A percentile compares a stretch with the other conserved stretches of the same genome.
phyloP scores from a whole-genome alignment of 1,139 yeast genomes.

The Candida mesenterica region DNA sequence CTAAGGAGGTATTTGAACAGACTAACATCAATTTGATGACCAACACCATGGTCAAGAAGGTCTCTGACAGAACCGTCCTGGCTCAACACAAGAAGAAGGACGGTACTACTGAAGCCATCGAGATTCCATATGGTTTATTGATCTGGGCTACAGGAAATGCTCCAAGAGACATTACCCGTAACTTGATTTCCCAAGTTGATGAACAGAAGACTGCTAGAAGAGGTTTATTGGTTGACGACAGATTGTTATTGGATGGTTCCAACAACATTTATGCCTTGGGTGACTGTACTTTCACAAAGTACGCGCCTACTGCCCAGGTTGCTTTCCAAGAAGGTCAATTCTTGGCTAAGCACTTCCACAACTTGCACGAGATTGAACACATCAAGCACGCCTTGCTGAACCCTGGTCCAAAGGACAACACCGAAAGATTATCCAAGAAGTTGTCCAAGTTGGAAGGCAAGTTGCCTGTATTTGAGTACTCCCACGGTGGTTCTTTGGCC shows the following conservation, averaged over 20 bases:
- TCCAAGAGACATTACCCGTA: constrained; percentile 72
- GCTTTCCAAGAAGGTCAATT: constrained; percentile 93
- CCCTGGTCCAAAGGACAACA: constrained; percentile 31
- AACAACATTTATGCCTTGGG: constrained; percentile 86
- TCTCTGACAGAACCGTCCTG: constrained; percentile 61
- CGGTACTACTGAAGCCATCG: constrained; percentile 56
- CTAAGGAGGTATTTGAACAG: constrained; percentile 75
- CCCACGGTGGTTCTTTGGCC: constrained; percentile 73
- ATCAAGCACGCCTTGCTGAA: constrained; percentile 43
- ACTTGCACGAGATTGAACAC: constrained; percentile 65
- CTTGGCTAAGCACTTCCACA: constrained; percentile 70
- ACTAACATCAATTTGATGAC: constrained; percentile 77
- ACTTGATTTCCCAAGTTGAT: constrained; percentile 66
- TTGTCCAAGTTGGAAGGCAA: constrained; percentile 41
- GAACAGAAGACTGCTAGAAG: constrained; percentile 87
- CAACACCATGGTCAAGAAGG: constrained; percentile 86
- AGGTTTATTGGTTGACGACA: constrained; percentile 83
- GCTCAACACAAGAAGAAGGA: constrained; percentile 69
- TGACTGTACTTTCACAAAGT: constrained; percentile 89
- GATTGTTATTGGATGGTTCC: constrained; percentile 79
- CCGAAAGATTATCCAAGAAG: constrained; percentile 41
- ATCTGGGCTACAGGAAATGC: constrained; percentile 99
- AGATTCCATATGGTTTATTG: constrained; percentile 84
- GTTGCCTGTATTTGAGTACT: constrained; percentile 59
- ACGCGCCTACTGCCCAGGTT: constrained; percentile 96